These are phyloP conservation scores for Basipetospora chlamydospora DNA, from an alignment of 2,329 filamentous ascomycete species.

Conservation along the genomic window DNA sequence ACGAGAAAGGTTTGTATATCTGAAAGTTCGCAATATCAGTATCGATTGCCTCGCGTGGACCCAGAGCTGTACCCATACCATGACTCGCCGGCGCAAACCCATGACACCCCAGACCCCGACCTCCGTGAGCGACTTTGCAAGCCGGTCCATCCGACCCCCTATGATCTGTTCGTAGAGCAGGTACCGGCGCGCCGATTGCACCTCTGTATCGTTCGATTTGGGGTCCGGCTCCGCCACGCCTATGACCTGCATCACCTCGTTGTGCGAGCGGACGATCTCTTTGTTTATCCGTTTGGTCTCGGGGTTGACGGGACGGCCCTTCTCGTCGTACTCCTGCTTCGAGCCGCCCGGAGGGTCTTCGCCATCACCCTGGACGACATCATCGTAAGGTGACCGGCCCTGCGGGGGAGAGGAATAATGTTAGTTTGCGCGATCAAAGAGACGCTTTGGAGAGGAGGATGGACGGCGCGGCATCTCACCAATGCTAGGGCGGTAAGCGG, in stretches of 20 bases:
- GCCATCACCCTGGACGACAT: slow-evolving; percentile 35
- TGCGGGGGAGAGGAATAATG: slow-evolving; percentile 13
- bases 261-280: slow-evolving; percentile 44
- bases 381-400: slow-evolving; percentile 47
- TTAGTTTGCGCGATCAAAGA: not conserved
- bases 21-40: slow-evolving; percentile 11
- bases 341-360: slow-evolving; percentile 24
- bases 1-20: slow-evolving; percentile 36
- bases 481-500: slow-evolving; percentile 42
- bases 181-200: slow-evolving; percentile 18
- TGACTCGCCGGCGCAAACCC: slow-evolving; percentile 37
- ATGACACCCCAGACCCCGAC: slow-evolving; percentile 37
- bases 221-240: slow-evolving; percentile 46
- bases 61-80: slow-evolving; percentile 31
- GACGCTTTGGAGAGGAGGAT: no score
- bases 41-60: not conserved
- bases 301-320: slow-evolving; percentile 40
- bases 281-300: slow-evolving; percentile 39
- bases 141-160: slow-evolving; percentile 23
- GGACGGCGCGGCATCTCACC: slow-evolving; percentile 22
- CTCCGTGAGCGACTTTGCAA: slow-evolving; percentile 21
- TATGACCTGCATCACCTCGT: slow-evolving; percentile 49
- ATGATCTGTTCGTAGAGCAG: slow-evolving; percentile 28
- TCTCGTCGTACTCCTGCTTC: slow-evolving; percentile 36
- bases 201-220: slow-evolving; percentile 22